phyloP scores from a whole-genome alignment of 75 land plant species.

The Larix kaempferi region DNA sequence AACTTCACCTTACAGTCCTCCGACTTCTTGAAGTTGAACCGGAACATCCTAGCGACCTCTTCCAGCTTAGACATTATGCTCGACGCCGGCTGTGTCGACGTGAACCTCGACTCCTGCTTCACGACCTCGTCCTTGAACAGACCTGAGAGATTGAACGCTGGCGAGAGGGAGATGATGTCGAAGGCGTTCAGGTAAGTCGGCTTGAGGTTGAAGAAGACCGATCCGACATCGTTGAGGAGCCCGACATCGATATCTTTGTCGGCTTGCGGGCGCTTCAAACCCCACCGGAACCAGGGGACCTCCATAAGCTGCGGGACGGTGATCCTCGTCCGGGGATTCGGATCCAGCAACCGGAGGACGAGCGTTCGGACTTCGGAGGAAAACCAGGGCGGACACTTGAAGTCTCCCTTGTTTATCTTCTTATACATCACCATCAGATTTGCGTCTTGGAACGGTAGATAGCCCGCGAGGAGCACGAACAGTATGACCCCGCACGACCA shows the following conservation, averaged over 20 bases:
- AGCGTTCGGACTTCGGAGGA: constrained; percentile 27
- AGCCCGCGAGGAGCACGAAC: constrained; percentile 52
- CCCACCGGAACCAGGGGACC: constrained; percentile 37
- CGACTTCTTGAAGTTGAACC: constrained; percentile 18
- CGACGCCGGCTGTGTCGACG: constrained; percentile 36
- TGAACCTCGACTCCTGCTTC: constrained; percentile 23
- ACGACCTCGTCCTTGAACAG: constrained; percentile 24
- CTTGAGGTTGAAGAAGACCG: background rate
- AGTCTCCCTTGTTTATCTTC: constrained; percentile 46
- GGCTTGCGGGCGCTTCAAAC: background rate
- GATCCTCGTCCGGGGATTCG: constrained; percentile 50
- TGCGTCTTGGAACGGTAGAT: constrained; percentile 57
- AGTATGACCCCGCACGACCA: constrained; percentile 62
- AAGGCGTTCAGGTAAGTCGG: constrained; percentile 43
- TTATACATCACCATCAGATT: constrained; percentile 37
- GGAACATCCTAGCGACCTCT: constrained; percentile 17
- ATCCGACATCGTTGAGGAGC: too few relatives aligned
- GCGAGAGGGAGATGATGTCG: constrained; percentile 43
- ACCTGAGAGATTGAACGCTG: constrained; percentile 45
- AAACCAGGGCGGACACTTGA: constrained; percentile 49
- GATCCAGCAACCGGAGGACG: constrained; percentile 47
- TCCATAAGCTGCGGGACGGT: constrained; percentile 26
- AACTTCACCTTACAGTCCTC: constrained; percentile 33
- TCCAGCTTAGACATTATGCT: constrained; percentile 46
- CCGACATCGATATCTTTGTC: background rate